Evolutionary conservation across 1,284 basidiomycete species (phyloP).

Genomic region (Rhizoctonia solani): DNA sequence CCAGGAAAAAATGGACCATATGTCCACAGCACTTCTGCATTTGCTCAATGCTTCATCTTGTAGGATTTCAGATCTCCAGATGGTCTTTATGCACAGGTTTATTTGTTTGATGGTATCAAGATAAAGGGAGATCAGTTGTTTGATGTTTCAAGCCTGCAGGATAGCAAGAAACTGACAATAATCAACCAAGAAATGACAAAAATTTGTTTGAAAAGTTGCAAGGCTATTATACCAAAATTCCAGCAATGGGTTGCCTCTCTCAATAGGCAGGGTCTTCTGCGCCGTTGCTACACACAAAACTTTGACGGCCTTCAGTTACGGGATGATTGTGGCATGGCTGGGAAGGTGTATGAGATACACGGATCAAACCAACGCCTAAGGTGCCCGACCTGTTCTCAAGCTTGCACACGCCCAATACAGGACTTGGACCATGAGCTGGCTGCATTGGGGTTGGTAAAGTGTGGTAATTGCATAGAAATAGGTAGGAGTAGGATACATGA

Average conservation of each 20-base stretch:
- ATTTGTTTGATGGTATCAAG: neutral
- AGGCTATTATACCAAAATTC: neutral
- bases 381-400: too few species aligned
- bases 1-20: neutral
- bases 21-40: too few species aligned
- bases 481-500: too few species aligned
- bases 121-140: neutral
- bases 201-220: neutral
- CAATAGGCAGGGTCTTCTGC: neutral
- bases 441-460: too few species aligned
- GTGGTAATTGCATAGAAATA: too few species aligned
- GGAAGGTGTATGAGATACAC: neutral
- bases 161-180: neutral
- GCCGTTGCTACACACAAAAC: slow-evolving; percentile 8
- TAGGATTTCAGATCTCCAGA: too few species aligned
- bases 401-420: too few species aligned
- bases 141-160: neutral
- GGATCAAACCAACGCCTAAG: neutral
- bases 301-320: slow-evolving; percentile 14
- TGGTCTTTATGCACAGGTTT: too few species aligned
- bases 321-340: neutral
- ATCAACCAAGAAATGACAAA: neutral
- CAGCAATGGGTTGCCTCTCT: neutral
- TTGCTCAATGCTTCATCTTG: too few species aligned
- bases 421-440: too few species aligned